These are phyloP conservation scores for Fusarium sp. DNA, from an alignment of 2,329 filamentous ascomycete genomes.

Conservation along the genomic window DNA sequence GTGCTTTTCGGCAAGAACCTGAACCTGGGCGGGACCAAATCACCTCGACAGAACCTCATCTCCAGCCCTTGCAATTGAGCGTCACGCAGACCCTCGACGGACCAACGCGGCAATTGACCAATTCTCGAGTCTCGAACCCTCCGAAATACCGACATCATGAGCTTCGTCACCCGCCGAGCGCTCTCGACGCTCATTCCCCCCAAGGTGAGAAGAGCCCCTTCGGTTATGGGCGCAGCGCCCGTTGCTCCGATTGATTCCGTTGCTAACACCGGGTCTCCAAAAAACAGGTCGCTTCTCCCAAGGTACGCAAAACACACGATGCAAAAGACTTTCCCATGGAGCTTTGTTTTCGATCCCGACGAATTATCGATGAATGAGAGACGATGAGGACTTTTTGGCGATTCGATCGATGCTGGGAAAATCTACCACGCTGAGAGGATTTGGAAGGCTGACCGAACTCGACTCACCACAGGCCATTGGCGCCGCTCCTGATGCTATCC, in stretches of 20 bases:
- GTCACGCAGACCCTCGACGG: slow-evolving; percentile 52
- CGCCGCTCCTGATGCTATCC: slow-evolving; percentile 92
- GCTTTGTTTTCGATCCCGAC: slow-evolving; percentile 31
- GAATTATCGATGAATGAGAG: slow-evolving; percentile 24
- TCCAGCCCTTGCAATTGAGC: slow-evolving; percentile 55
- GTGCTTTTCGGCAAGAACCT: slow-evolving; percentile 64
- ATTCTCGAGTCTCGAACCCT: slow-evolving; percentile 44
- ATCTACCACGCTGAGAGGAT: slow-evolving; percentile 30
- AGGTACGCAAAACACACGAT: slow-evolving; percentile 67
- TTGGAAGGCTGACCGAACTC: slow-evolving; percentile 54
- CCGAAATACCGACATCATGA: slow-evolving; percentile 77
- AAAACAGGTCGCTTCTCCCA: slow-evolving; percentile 82
- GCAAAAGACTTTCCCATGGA: slow-evolving; percentile 11
- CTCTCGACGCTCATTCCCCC: slow-evolving; percentile 99
- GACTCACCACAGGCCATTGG: slow-evolving; percentile 81
- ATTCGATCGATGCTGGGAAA: slow-evolving; percentile 24
- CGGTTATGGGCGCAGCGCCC: slow-evolving; percentile 46
- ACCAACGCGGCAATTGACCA: slow-evolving; percentile 50
- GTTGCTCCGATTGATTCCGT: slow-evolving; percentile 51
- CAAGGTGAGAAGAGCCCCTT: slow-evolving; percentile 77
- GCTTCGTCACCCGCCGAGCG: slow-evolving; percentile 89
- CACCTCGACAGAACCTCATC: slow-evolving; percentile 48
- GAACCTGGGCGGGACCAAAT: slow-evolving; percentile 47
- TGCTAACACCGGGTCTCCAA: slow-evolving; percentile 56
- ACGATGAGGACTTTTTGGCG: slow-evolving; percentile 27